A percentile compares a stretch with the other conserved stretches of the same genome.
Conservation (phyloP, 1,284 basidiomycete species). For the Sanghuangporus weigelae region DNA sequence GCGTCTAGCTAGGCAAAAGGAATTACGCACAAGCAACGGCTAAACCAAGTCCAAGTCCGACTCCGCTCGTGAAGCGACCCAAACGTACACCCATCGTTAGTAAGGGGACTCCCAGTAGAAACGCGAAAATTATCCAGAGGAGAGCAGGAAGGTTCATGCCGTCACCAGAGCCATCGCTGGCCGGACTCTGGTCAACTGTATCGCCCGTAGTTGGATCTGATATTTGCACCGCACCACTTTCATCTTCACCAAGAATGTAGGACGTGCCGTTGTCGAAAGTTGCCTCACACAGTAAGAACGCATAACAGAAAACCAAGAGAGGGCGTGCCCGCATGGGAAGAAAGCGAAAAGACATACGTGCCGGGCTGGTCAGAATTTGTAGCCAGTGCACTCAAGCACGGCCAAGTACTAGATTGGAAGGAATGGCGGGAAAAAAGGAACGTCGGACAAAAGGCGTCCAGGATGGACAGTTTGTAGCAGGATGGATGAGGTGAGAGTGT, state of each 20-base stretch:
- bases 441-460: conserved; percentile 3
- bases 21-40: conserved; percentile 42
- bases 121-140: conserved; percentile 51
- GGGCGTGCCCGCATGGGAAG: not conserved
- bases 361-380: not conserved
- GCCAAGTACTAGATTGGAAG: not conserved
- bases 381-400: conserved; percentile 11
- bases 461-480: not conserved
- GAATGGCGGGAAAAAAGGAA: conserved; percentile 5
- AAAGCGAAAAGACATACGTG: conserved; percentile 1
- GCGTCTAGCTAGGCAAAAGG: conserved; percentile 1
- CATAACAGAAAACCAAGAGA: not conserved
- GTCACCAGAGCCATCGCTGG: conserved; percentile 52
- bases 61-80: conserved; percentile 49
- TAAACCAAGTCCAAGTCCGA: conserved; percentile 44
- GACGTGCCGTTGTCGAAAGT: conserved; percentile 11
- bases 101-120: conserved; percentile 48
- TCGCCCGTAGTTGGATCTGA: conserved; percentile 39
- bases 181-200: conserved; percentile 45
- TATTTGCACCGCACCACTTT: conserved; percentile 37
- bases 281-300: not conserved
- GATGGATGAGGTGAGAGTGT: not conserved
- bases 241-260: conserved; percentile 32
- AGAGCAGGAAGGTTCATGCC: conserved; percentile 44
- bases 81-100: conserved; percentile 50